phyloP scores from a whole-genome alignment of 2,329 filamentous ascomycete species.

The Fusarium stilboides region DNA sequence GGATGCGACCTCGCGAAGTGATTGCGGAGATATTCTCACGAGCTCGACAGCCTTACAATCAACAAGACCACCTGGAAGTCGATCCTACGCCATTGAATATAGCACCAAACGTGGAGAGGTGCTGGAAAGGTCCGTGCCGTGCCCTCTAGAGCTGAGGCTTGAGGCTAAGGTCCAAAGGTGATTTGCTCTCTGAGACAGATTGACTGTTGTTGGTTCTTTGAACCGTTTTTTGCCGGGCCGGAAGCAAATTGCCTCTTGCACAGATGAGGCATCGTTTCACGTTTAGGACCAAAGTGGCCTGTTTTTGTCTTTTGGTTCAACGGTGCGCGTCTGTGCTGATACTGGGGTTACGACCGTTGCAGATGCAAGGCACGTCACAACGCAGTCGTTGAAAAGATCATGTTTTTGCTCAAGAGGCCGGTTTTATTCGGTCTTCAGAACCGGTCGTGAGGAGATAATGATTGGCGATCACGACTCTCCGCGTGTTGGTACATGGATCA shows the following conservation, averaged over 20 bases:
- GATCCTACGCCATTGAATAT: constrained; percentile 11
- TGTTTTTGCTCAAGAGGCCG: not conserved
- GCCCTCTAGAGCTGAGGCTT: constrained; percentile 16
- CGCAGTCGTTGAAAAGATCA: not conserved
- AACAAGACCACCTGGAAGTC: constrained; percentile 5
- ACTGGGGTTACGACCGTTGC: constrained; percentile 3
- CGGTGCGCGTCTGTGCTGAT: constrained; percentile 16
- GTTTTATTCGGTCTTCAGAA: not conserved
- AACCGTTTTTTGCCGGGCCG: constrained; percentile 4
- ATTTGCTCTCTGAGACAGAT: constrained; percentile 5
- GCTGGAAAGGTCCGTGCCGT: constrained; percentile 24
- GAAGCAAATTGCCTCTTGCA: constrained; percentile 9
- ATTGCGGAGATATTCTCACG: constrained; percentile 11
- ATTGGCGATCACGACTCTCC: constrained; percentile 4
- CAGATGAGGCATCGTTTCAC: constrained; percentile 29
- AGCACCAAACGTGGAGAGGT: not conserved
- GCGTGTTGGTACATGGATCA: constrained; percentile 3
- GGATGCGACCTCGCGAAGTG: constrained; percentile 19
- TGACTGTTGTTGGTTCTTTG: not conserved
- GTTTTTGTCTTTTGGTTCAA: constrained; percentile 31
- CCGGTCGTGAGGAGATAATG: constrained; percentile 1
- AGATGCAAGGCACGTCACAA: constrained; percentile 28
- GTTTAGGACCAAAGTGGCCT: constrained; percentile 29
- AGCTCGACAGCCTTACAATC: constrained; percentile 36
- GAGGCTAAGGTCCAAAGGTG: constrained; percentile 16